phyloP scores from a whole-genome alignment of 2,329 filamentous ascomycete species.

The Chaetomium sp. region DNA sequence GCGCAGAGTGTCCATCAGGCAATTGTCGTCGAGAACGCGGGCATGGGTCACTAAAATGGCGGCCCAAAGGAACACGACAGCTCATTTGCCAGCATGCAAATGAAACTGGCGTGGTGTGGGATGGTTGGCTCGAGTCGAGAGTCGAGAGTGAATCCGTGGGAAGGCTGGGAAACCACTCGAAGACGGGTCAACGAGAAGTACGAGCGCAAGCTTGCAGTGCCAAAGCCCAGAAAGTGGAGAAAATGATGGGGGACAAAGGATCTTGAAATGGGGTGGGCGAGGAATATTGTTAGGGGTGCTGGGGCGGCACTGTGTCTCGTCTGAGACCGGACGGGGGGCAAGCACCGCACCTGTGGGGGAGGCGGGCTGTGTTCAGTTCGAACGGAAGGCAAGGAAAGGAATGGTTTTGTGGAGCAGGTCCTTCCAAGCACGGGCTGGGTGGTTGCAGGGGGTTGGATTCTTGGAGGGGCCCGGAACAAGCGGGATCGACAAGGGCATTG shows the following conservation, averaged over 20 bases:
- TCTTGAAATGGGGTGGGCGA: constrained; percentile 20
- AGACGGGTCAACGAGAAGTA: constrained; percentile 11
- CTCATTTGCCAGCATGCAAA: constrained; percentile 10
- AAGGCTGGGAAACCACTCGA: constrained; percentile 22
- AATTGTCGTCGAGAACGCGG: constrained; percentile 23
- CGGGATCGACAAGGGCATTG: constrained; percentile 19
- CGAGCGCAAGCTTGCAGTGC: constrained; percentile 12
- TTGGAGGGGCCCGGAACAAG: constrained; percentile 24
- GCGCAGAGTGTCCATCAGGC: constrained; percentile 34
- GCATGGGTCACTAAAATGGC: constrained; percentile 20
- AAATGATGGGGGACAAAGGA: constrained; percentile 26
- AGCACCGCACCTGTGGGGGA: neutral
- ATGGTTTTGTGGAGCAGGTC: constrained; percentile 19
- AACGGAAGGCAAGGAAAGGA: constrained; percentile 2
- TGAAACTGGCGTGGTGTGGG: neutral
- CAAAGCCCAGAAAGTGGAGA: constrained; percentile 26
- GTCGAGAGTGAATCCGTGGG: constrained; percentile 25
- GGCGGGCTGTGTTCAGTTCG: constrained; percentile 18
- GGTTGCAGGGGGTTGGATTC: constrained; percentile 16
- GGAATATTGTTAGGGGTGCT: constrained; percentile 23
- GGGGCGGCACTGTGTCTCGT: neutral
- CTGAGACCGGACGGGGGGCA: constrained; percentile 12
- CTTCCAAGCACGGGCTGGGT: constrained; percentile 13
- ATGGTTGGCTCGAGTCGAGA: neutral
- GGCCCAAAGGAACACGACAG: constrained; percentile 4